Base-by-base conservation (phyloP, 2,329 filamentous ascomycete species). In the Fusarium brevicatenulatum region DNA sequence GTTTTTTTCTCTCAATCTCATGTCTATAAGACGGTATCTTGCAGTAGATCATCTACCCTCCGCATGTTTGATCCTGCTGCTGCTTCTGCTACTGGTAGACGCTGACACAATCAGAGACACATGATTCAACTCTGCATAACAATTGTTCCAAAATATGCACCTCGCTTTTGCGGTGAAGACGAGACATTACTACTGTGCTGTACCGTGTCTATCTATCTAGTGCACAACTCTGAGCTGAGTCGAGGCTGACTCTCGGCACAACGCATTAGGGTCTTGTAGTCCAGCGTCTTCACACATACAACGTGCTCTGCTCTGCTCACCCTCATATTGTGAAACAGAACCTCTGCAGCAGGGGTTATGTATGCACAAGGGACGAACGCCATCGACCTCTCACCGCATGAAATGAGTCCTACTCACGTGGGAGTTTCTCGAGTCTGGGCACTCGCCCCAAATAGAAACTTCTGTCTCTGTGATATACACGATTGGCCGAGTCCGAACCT, bases 351-450 rank as follows among this genome's bases (percentile, higher is more conserved):
- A 71, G 60, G 61, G 65, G 50, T 46, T 34, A 21, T 42, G 36
- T 37, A 32, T 44, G 23, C 66, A 71, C 62, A 71, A 70, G 63
- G 59, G 59, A 65, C 37, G 59, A 63, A 77, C 75, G 71, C 75
- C 75, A 77, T 77, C 73, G 60, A 64, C 66, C 68, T 73, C 66
- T 40, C 75, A 76, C 75, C 25, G 59, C 75, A 74, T 66, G 47
- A 55, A 57, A 39, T 54, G 44, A 58, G 74, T 70, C 53, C 54
- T 46, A 64, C 63, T 72, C 74, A 69, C 71, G 71, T 76, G 75
- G 74, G 47, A 71, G 25, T 18, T 23, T 39, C n/a, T 71, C 40
- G 61, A 73, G 68, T 69, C 69, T 73, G 54, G 56, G 39, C 23
- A 36, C 18, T 57, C 42, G 15, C 65, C 44, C 59, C 52, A 71